Base-by-base conservation (phyloP, 225 moss, liverwort and hornwort species). In the Pleurozium schreberi region DNA sequence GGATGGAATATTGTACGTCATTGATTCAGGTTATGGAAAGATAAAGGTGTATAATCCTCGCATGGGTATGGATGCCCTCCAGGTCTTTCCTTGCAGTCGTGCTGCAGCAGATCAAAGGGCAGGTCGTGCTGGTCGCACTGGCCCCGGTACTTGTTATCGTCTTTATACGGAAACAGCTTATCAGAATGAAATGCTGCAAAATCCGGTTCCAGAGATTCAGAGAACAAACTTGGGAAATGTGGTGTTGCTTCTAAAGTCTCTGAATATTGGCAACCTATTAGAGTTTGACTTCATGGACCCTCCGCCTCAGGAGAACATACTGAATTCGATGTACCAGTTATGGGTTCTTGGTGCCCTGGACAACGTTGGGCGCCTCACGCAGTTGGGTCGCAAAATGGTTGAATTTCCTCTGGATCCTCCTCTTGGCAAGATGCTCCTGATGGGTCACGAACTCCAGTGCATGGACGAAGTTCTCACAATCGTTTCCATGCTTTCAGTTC, bases 251-350 rank as follows among this genome's bases (percentile, higher is more conserved):
- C 85, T 99, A 16, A 99, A 99, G 91, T 99, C 99, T 25, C 96
- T 96, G 52, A 97, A 99, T 85, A 97, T 99, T 64, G 95, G 93
- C 40, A 99, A 97, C 90, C 93, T 99, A 50, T 87, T 99, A 83
- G 92, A 99, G 92, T 99, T 99, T 38, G 96, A 97, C 89, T 99
- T 99, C 84, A 99, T 99, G 99, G 99, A 99, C 74, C 99, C 99
- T 74, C 99, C 99, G 55, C 99, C 99, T 75, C 99, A 97, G 84
- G 99, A 97, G 91, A 99, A 97, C 84, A 99, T 97, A 78, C 92
- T 99, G 14, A 97, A 99, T 69, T 99, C 99, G 73, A 99, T 99
- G 99, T 97, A 99, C 89, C 97, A 99, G 88, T 93, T 99, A 80
- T 97, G 97, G 97, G 95, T 96, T 58, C 93, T 97, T 42, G 99